Percentiles rank a stretch among this genome's conserved stretches.
phyloP scores from a whole-genome alignment of 2,329 filamentous ascomycete species.

The Tolypocladium pustulatum region DNA sequence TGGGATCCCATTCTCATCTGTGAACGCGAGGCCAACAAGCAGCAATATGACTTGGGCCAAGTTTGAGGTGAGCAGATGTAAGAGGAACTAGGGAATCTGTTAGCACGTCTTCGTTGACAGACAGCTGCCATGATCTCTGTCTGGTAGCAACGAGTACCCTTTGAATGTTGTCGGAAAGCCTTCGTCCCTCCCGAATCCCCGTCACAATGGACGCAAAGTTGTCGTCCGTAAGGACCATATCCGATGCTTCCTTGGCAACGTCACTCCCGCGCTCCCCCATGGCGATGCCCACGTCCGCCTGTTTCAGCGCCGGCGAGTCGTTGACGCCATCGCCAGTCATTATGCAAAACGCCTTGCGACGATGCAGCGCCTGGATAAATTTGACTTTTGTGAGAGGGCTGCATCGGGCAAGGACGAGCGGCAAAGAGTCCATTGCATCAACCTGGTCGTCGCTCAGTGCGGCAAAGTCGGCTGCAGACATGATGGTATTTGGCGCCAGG shows the following conservation, averaged over 20 bases:
- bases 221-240: constrained; percentile 82
- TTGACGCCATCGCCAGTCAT: constrained; percentile 72
- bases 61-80: constrained; percentile 60
- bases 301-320: constrained; percentile 62
- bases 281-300: constrained; percentile 65
- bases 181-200: constrained; percentile 60
- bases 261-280: constrained; percentile 64
- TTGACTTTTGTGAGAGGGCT: constrained; percentile 63
- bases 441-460: constrained; percentile 50
- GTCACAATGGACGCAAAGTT: constrained; percentile 75
- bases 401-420: constrained; percentile 59
- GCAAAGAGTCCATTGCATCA: constrained; percentile 48
- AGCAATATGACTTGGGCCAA: constrained; percentile 60
- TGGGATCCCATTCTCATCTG: constrained; percentile 45
- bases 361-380: constrained; percentile 64
- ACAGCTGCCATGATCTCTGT: neutral
- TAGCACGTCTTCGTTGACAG: constrained; percentile 2
- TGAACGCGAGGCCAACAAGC: constrained; percentile 59
- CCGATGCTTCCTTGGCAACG: constrained; percentile 70
- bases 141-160: constrained; percentile 37
- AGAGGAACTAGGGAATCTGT: constrained; percentile 34
- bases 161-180: constrained; percentile 64
- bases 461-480: constrained; percentile 55
- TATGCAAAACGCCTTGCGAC: constrained; percentile 56
- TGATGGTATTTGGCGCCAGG: constrained; percentile 35